Base-by-base conservation (phyloP, 805 yeast species). In the Jamesozyma jinghongensis region DNA sequence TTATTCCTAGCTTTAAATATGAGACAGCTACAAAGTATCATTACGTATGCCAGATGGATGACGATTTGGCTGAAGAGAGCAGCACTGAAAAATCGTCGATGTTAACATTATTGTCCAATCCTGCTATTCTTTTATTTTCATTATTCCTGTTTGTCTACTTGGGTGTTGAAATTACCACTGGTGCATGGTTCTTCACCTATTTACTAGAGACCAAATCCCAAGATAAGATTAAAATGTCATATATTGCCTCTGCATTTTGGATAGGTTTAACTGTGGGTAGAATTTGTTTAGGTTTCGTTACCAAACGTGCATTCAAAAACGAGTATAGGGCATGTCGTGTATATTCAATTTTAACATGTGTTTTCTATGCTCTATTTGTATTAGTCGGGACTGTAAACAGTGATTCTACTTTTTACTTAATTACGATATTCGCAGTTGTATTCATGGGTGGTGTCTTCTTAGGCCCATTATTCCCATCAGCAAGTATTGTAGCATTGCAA, bases 381-480 rank as follows among this genome's bases (percentile, higher is more conserved):
- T 14, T 54, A 0, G 36, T 56, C 2, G 56, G 61, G 1, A 44
- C 51, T 22, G 34, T 52, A 5, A 18, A 50, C 48, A 14, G 40
- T 31, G 33, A 35, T 16, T 38, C 48, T 5, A 18, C 19, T 1
- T 33, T 50, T 17, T 61, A 61, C 40, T 50, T 58, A 19, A 32
- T 43, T 1, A 16, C 46, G 2, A 26, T 61, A 1, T 45, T 53
- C 7, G 40, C 55, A 2, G 42, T 54, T 4, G 61, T 65, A 11
- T 67, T 79, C 4, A 40, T 71, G 1, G 66, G 73, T 20, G 90
- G 88, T 2, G 54, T 77, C 2, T 72, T 71, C 49, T 70, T 78
- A 30, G 90, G 88, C 0, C 88, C 88, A 1, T 63, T 76, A 28
- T 82, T 79, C 59, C 87, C 94, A 1, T 78, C 88, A 5, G 74